Evolutionary conservation across 345 rosid genomes (phyloP), one percentile per base, ranked within the genome.

Genomic region (Alliaria petiolata): DNA sequence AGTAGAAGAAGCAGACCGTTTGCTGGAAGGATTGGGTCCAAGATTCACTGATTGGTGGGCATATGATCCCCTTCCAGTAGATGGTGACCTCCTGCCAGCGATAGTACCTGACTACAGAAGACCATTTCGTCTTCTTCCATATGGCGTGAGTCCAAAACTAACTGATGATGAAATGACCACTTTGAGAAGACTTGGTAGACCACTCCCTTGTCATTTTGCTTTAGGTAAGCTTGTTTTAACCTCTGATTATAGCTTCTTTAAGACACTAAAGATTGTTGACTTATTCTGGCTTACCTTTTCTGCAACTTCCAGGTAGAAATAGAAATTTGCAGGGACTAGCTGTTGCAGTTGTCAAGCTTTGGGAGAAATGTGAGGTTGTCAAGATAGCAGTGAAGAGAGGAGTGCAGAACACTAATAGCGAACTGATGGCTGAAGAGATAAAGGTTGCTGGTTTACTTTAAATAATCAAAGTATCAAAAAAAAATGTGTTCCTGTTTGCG

Each of bases 351-450:
- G 72, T 89, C 73, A 91, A 91, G 85, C 87, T 93, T 16, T 93
- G 98, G 98, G 98, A 85, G 76, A 91, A 86, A 86, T 93, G 95
- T 80, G 98, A 93, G 85, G 82, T 91, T 79, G 97, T 80, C 56
- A 93, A 93, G 84, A 82, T 93, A 83, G 93, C 96, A 19, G 87
- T 91, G 55, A 93, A 91, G 89, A 93, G 96, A 84, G 96, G 95
- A 59, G 85, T 72, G 16, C 91, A 89, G 77, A 87, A 87, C 78
- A 88, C 92, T 8, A 86, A 85, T 60, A 87, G 92, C 67, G 83
- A 74, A 80, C 43, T 89, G 83, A 93, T 93, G 97, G 92, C 93
- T 19, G 89, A 89, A 81, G 96, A 93, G 76, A 77, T 93, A 49
- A 89, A 85, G 92, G 97, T 91, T 70, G 43, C 87, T 75, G 31